Evolutionary conservation across 306 rosid species (phyloP), one percentile per base, ranked within the genome.

Genomic region (Lathyrus aphaca): DNA sequence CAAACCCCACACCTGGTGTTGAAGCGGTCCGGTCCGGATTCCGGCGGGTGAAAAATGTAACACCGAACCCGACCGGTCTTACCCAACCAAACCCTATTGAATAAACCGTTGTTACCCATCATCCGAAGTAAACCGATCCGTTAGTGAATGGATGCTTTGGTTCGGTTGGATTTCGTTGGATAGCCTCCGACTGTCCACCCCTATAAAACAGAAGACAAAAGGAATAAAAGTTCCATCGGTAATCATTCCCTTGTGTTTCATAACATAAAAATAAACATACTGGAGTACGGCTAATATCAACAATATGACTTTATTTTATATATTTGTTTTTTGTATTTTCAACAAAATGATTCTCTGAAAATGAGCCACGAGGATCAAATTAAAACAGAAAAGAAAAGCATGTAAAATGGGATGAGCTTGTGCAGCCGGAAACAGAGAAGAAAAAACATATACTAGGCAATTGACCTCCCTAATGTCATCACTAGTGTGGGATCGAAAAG

Each of bases 391-490:
- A 71, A 10, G 55, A 23, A 43, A 43, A 29, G 14, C 50, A 61
- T 29, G 16, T 23, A 64, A 64, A 44, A 45, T 62, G 64, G 54
- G 53, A 58, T 32, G 48, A 43, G 25, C 55, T 43, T 8, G 11
- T 6, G 48, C 29, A 25, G 29, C 29, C 12, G 21, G 37, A 61
- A 45, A 61, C 44, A 43, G 15, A 68, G 12, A 17, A 53, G 71
- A 25, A 68, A 23, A 38, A 39, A 66, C 13, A 60, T 1, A 55
- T 12, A 50, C 42, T 58, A 21, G 71, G 42, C 9, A 65, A 87
- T 86, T 46, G 48, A 90, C 99, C 96, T 91, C 97, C 83, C 83
- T 82, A 57, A 94, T 49, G 51, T 94, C 99, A 76, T 90, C 96
- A 55, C 84, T 21, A 35, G 92, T 87, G 83, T 94, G 97, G 2